Base-by-base conservation (phyloP, 2,329 filamentous ascomycete genomes). In the Chrysosporium queenslandicum region DNA sequence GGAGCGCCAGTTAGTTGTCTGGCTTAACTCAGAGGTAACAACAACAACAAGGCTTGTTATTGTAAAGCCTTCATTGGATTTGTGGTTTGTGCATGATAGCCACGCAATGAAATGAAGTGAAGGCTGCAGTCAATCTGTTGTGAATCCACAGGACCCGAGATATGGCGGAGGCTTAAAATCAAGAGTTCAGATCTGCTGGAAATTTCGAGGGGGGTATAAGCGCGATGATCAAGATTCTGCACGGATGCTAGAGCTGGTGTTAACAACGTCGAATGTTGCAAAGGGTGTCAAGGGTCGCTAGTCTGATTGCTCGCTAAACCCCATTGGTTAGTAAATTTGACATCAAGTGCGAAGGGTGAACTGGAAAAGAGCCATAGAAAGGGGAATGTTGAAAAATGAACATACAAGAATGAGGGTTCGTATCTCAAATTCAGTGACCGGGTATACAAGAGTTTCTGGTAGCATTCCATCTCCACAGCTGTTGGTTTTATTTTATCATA, bases 401-500 rank as follows among this genome's bases (percentile, higher is more conserved):
- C 46, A 29, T 49, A 49, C 46, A 49, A 49, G 34, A 49, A 49
- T 40, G 30, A 23, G 16, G 30, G 46, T 37, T 39, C n/a, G 20
- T 49, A 25, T 37, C 30, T 49, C 34, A 49, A 49, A 40, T 49
- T 49, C 12, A 49, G 46, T 39, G 46, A 49, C n/a, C 46, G 30
- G 20, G 46, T 29, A 40, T 45, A 39, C 29, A 52, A 45, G 20
- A 52, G 37, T n/a, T 52, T 51, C 32, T 23, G 32, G 37, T 34
- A 37, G n/a, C 41, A 52, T 46, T 52, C 39, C 32, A 52, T 52
- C 49, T 45, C 49, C 25, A 46, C n/a, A n/a, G 25, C 40, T 21
- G 49, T 52, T 52, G 40, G 46, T 39, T 39, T 49, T 49, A 49
- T 49, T 39, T 29, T 49, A 40, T 49, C 46, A 16, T 49, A 49